Evolutionary conservation across 345 rosid species (phyloP).

Genomic region (Eucalyptus coolabah): DNA sequence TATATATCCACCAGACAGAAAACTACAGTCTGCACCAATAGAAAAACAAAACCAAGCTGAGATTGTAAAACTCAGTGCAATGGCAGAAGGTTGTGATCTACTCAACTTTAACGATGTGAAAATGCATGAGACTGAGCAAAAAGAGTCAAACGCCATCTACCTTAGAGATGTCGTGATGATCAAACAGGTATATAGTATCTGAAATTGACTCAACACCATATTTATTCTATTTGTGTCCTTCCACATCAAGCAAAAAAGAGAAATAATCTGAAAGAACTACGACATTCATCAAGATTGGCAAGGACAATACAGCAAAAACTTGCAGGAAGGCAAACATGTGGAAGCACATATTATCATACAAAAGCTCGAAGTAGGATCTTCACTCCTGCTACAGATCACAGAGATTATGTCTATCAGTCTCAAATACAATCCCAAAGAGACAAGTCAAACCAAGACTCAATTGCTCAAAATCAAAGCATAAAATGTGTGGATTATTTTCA

Average conservation of each 20-base stretch:
- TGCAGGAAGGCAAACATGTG: background rate
- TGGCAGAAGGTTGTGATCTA: background rate
- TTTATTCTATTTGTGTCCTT: background rate
- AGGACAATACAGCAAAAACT: background rate
- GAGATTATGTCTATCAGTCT: background rate
- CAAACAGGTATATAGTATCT: background rate
- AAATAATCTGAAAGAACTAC: background rate
- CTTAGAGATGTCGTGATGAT: background rate
- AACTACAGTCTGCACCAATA: conserved; percentile 31
- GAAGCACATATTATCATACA: background rate
- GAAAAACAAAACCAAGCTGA: background rate
- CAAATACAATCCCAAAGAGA: background rate
- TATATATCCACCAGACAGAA: conserved; percentile 60
- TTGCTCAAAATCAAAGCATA: background rate
- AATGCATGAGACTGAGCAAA: background rate
- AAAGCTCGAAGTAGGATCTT: background rate
- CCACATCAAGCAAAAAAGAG: background rate
- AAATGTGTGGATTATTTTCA: background rate
- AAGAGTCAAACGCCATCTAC: background rate
- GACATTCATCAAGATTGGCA: background rate
- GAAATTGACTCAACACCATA: background rate
- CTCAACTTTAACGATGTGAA: background rate
- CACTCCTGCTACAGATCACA: background rate
- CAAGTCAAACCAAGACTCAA: background rate
- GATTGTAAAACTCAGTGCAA: background rate